These are phyloP conservation scores for Wickerhamomyces hampshirensis DNA, from an alignment of 805 yeast species.

Conservation along the genomic window DNA sequence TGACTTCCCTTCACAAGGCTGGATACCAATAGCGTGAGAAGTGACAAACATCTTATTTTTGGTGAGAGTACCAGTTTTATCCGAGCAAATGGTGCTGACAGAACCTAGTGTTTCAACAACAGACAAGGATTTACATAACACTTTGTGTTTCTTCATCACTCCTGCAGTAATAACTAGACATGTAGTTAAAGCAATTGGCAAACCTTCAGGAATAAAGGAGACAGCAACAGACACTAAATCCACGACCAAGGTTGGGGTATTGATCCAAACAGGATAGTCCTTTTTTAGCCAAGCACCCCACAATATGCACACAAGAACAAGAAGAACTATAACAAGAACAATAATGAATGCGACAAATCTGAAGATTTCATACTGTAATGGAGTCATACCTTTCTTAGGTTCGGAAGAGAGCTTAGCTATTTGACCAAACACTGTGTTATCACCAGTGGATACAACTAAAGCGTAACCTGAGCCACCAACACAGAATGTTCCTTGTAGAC, in stretches of 20 bases:
- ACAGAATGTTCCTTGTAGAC: constrained; percentile 42
- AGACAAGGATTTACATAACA: constrained; percentile 41
- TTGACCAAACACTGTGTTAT: constrained; percentile 40
- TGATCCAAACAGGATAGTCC: constrained; percentile 36
- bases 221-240: constrained; percentile 43
- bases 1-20: background rate
- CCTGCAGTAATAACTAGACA: constrained; percentile 44
- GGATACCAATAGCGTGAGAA: constrained; percentile 12
- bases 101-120: constrained; percentile 56
- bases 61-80: constrained; percentile 45
- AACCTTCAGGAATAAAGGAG: constrained; percentile 48
- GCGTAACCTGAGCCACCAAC: constrained; percentile 41
- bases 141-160: constrained; percentile 39
- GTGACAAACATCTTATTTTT: constrained; percentile 44
- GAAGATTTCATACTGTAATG: constrained; percentile 38
- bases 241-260: constrained; percentile 35
- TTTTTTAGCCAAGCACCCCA: constrained; percentile 43
- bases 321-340: constrained; percentile 24
- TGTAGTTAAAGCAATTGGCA: constrained; percentile 47
- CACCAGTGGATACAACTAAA: constrained; percentile 40
- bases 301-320: constrained; percentile 29
- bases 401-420: constrained; percentile 38
- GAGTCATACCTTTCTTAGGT: constrained; percentile 35
- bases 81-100: constrained; percentile 41
- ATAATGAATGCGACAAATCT: constrained; percentile 30